A percentile compares a stretch with the other conserved stretches of the same genome.
Evolutionary conservation across 2,329 filamentous ascomycete genomes (phyloP).

Genomic region (Aspergillus alliaceus): DNA sequence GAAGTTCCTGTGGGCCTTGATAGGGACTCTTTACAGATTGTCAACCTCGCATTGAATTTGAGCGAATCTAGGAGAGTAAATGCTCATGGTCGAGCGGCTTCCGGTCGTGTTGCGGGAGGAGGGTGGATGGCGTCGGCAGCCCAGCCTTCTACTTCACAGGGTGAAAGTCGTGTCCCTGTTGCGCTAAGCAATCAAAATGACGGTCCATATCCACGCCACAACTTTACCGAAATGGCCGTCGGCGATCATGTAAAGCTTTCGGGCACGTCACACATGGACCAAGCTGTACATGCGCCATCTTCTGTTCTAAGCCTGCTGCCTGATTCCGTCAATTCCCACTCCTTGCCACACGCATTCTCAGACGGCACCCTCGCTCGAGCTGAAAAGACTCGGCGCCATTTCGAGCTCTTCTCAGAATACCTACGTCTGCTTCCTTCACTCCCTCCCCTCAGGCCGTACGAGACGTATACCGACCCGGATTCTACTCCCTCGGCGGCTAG

Average conservation of each 20-base stretch:
- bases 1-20: conserved; percentile 50
- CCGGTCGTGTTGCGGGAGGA: conserved; percentile 47
- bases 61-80: conserved; percentile 72
- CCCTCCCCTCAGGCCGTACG: conserved; percentile 60
- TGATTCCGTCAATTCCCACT: conserved; percentile 27
- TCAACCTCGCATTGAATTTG: conserved; percentile 85
- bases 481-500: conserved; percentile 28
- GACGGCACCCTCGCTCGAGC: conserved; percentile 77
- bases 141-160: conserved; percentile 20
- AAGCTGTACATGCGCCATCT: conserved; percentile 15
- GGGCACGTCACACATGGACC: conserved; percentile 7
- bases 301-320: conserved; percentile 31
- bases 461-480: conserved; percentile 12
- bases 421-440: conserved; percentile 75
- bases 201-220: conserved; percentile 17
- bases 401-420: conserved; percentile 86
- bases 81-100: conserved; percentile 56
- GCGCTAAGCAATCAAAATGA: conserved; percentile 16
- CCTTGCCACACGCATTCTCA: conserved; percentile 60
- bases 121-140: conserved; percentile 33
- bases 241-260: conserved; percentile 22
- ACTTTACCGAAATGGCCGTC: conserved; percentile 25
- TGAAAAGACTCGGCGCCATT: conserved; percentile 78
- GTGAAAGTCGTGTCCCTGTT: conserved; percentile 21
- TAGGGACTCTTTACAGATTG: conserved; percentile 82